Evolutionary conservation across 2,329 filamentous ascomycete genomes (phyloP), one percentile per base, ranked within the genome.

Genomic region (Aureobasidium lini): DNA sequence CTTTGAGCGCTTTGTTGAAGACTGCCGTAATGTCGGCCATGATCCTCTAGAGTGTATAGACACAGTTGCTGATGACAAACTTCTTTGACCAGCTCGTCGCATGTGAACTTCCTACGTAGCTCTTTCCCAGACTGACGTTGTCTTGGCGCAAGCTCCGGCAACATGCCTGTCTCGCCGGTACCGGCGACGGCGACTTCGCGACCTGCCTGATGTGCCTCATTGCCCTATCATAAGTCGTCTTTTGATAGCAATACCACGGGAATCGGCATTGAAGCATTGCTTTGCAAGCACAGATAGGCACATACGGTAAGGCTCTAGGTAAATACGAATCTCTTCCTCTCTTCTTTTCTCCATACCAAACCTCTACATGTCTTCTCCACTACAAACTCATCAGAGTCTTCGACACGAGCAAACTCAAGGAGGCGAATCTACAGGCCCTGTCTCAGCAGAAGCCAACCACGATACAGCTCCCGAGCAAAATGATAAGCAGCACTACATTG

Each of bases 1-100:
- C 75, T 67, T 81, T 80, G 28, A 93, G 80, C 48, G 87, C 79
- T 70, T 85, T 78, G 71, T 90, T 85, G 75, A 93, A 87, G 46
- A 80, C 70, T 39, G 84, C 76, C 8, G 88, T 90, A 61, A 91
- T 78, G 70, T 92, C 81, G 63, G 77, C 75, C 69, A 71, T 71
- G 50, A 13, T 59, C 36, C 5, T 8, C 31, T 49, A 31, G n/a
- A 3, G 8, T 23, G 31, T 29, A 32, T 42, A n/a, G 31, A 36
- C 28, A 6, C n/a, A 18, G 2, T n/a, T 46, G 40, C 46, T 44
- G 31, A 18, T 5, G 11, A 6, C 15, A 0, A 4, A 18, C 11
- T 23, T 23, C 28, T 31, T 23, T 23, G 29, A 36, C 13, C 32
- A 39, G 23, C 28, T 37, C 32, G 34, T 48, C 10, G 54, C 43